Conservation (phyloP, 2,329 filamentous ascomycete genomes). For the Sclerotinia glacialis region DNA sequence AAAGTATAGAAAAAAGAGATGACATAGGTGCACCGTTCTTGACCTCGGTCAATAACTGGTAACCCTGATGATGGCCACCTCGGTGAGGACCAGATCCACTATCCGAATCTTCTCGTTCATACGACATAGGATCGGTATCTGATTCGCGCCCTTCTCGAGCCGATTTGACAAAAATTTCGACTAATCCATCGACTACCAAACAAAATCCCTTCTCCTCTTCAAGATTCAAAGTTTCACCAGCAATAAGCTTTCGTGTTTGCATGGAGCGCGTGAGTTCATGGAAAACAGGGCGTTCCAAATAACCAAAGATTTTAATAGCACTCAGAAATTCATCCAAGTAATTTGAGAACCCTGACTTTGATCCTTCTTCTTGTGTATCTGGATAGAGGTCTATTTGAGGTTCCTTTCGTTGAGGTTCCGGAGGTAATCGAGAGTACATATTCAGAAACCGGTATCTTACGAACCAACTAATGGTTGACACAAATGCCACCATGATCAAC, state of each 20-base stretch:
- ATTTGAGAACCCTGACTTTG: constrained; percentile 88
- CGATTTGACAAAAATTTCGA: constrained; percentile 98
- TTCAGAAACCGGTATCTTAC: constrained; percentile 94
- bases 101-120: constrained; percentile 51
- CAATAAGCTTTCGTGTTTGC: constrained; percentile 95
- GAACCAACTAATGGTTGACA: constrained; percentile 89
- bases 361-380: constrained; percentile 83
- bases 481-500: constrained; percentile 71
- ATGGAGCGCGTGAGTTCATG: constrained; percentile 96
- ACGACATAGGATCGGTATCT: constrained; percentile 43
- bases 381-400: constrained; percentile 94
- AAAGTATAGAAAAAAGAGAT: constrained; percentile 94
- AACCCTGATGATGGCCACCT: constrained; percentile 70
- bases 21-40: constrained; percentile 99
- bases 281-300: constrained; percentile 92
- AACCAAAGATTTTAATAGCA: constrained; percentile 98
- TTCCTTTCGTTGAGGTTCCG: constrained; percentile 93
- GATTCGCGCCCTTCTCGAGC: constrained; percentile 52
- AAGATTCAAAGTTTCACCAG: constrained; percentile 88
- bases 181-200: constrained; percentile 90
- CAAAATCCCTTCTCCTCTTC: constrained; percentile 99
- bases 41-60: constrained; percentile 93
- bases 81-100: constrained; percentile 66
- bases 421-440: constrained; percentile 91
- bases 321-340: constrained; percentile 97